Evolutionary conservation across 371 early-diverging fungal species (phyloP).

Genomic region (Mortierella sp.): DNA sequence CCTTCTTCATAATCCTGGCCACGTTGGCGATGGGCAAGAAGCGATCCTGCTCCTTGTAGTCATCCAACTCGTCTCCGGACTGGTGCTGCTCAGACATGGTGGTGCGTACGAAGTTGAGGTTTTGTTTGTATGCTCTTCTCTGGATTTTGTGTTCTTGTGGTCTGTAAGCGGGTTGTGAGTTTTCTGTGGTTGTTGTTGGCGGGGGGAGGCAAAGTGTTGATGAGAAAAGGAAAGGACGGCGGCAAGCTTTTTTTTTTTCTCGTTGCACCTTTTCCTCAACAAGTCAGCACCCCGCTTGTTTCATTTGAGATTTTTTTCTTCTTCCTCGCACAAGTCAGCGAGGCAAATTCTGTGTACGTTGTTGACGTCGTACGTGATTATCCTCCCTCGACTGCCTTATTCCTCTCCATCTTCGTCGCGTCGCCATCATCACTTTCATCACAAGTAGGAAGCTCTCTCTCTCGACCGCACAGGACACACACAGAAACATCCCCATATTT

Average conservation of each 20-base stretch:
- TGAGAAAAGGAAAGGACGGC: not conserved
- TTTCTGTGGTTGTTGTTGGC: not conserved
- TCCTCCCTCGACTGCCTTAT: not conserved
- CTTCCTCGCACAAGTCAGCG: not conserved
- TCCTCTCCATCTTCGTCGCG: not conserved
- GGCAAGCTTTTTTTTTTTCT: not conserved
- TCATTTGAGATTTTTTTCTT: constrained; percentile 9
- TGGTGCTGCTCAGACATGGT: constrained; percentile 57
- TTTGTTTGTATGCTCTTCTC: not conserved
- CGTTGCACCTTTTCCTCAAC: no score
- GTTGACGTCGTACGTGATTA: not conserved
- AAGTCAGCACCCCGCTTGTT: constrained; percentile 6
- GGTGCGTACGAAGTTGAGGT: not conserved
- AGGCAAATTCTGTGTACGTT: not conserved
- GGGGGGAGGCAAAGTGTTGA: not conserved
- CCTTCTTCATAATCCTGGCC: constrained; percentile 98
- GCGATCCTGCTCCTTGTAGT: constrained; percentile 96
- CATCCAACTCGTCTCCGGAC: constrained; percentile 62
- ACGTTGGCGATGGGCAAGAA: constrained; percentile 96
- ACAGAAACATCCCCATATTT: not conserved
- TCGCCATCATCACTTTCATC: constrained; percentile 6
- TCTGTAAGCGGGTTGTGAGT: not conserved
- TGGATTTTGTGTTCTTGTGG: not conserved
- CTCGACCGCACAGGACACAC: not conserved
- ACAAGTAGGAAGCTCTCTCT: not conserved